These are phyloP conservation scores for Ramaria sp. DNA, from an alignment of 768 basidiomycete species.

Conservation along the genomic window DNA sequence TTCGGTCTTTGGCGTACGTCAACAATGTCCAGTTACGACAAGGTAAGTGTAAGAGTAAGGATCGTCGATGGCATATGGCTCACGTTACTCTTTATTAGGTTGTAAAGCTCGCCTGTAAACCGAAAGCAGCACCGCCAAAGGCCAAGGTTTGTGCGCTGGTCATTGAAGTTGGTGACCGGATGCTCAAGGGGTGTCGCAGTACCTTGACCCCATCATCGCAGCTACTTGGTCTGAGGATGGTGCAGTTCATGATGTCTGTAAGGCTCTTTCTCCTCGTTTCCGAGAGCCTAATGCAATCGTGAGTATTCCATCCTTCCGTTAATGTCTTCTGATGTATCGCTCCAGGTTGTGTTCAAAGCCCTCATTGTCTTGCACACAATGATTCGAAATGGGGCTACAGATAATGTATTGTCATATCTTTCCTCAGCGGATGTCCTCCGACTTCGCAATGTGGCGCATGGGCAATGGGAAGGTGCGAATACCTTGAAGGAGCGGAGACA, in stretches of 20 bases:
- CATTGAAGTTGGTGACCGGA: neutral
- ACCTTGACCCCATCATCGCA: slow-evolving; percentile 91
- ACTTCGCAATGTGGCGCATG: slow-evolving; percentile 69
- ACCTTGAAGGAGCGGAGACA: neutral
- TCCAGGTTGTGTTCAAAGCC: slow-evolving; percentile 94
- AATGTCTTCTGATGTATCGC: neutral
- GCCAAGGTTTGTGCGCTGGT: slow-evolving; percentile 53
- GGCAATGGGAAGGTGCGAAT: slow-evolving; percentile 76
- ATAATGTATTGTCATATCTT: slow-evolving; percentile 80
- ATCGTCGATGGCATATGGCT: neutral
- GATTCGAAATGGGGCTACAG: slow-evolving; percentile 94
- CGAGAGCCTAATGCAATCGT: slow-evolving; percentile 89
- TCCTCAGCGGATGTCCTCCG: slow-evolving; percentile 74
- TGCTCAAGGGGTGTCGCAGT: slow-evolving; percentile 35
- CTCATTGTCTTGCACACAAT: slow-evolving; percentile 91
- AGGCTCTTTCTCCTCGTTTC: slow-evolving; percentile 72
- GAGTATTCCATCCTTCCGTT: slow-evolving; percentile 20
- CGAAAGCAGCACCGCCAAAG: slow-evolving; percentile 92
- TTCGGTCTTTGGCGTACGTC: neutral
- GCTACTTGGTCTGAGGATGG: slow-evolving; percentile 97
- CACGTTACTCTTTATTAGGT: slow-evolving; percentile 33
- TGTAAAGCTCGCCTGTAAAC: slow-evolving; percentile 94
- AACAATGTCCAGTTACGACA: slow-evolving; percentile 9
- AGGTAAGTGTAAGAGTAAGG: neutral
- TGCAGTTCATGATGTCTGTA: slow-evolving; percentile 86